These are phyloP conservation scores for Cercospora brassicicola DNA, from an alignment of 2,329 filamentous ascomycete species.

Conservation along the genomic window DNA sequence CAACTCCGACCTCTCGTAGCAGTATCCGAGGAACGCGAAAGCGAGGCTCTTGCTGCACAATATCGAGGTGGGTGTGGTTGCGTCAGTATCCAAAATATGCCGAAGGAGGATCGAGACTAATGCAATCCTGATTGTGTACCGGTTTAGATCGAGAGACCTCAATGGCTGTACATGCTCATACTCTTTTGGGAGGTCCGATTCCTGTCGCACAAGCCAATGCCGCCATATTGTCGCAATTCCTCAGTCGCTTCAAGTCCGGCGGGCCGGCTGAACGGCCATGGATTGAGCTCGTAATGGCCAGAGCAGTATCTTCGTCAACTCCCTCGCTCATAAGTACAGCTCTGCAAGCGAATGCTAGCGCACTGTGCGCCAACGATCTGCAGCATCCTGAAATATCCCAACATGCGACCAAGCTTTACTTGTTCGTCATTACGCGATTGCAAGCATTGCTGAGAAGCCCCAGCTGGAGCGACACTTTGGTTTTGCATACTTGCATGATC, in stretches of 20 bases:
- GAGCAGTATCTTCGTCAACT: not conserved
- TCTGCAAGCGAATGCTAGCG: constrained; percentile 15
- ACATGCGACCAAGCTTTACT: constrained; percentile 16
- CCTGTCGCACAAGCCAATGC: not conserved
- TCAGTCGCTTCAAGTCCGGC: not conserved
- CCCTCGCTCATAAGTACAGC: not conserved
- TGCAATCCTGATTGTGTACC: not conserved
- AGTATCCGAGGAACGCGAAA: not conserved
- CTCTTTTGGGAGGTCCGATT: not conserved
- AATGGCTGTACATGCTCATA: not conserved
- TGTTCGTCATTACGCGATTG: constrained; percentile 9
- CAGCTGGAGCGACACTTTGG: constrained; percentile 5
- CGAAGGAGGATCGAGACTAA: not conserved
- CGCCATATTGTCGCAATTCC: not conserved
- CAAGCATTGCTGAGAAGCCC: constrained; percentile 2
- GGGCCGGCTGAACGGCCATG: constrained; percentile 9
- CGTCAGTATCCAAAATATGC: not conserved
- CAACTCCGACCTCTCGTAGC: not conserved
- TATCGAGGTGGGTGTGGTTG: not conserved
- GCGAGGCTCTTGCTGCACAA: not conserved
- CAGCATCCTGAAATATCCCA: constrained; percentile 3
- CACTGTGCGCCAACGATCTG: constrained; percentile 16
- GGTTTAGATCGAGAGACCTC: not conserved
- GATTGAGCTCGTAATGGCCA: constrained; percentile 7
- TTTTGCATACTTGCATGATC: constrained; percentile 19